Percentiles rank a stretch among this genome's conserved stretches.
These are phyloP conservation scores for Trichosporon coremiiforme DNA, from an alignment of 1,284 basidiomycete species.

Conservation along the genomic window DNA sequence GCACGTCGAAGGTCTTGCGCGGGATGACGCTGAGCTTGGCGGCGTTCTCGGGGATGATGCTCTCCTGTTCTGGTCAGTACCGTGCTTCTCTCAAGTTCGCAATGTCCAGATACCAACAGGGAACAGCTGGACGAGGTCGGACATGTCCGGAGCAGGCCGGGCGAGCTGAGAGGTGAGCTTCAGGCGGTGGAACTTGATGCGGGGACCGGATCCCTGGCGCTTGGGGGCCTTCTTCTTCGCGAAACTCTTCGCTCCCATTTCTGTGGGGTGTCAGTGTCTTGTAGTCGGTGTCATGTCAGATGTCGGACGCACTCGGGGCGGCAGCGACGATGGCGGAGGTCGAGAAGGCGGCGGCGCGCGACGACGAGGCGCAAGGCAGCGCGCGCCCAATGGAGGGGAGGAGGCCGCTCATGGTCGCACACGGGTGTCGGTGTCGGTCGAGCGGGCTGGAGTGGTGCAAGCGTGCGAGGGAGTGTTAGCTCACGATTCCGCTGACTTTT, in stretches of 20 bases:
- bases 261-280: neutral
- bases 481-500: neutral
- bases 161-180: conserved; percentile 38
- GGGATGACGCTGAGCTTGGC: conserved; percentile 46
- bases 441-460: neutral
- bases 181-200: conserved; percentile 28
- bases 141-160: conserved; percentile 37
- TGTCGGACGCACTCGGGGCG: conserved; percentile 14
- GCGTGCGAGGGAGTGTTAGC: neutral
- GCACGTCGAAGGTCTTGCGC: conserved; percentile 36
- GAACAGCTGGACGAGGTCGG: conserved; percentile 40
- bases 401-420: conserved; percentile 28
- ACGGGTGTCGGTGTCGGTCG: neutral
- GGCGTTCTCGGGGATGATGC: conserved; percentile 34
- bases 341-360: conserved; percentile 29
- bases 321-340: conserved; percentile 30
- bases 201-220: neutral
- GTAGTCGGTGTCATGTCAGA: too few species aligned
- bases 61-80: conserved; percentile 33
- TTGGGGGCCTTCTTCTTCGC: conserved; percentile 21
- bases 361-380: conserved; percentile 26
- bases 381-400: conserved; percentile 23
- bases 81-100: neutral
- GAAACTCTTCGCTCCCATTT: conserved; percentile 11
- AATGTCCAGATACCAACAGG: conserved; percentile 36